These are phyloP conservation scores for Zygoascus bituminiphila DNA, from an alignment of 805 yeast genomes.

Conservation along the genomic window DNA sequence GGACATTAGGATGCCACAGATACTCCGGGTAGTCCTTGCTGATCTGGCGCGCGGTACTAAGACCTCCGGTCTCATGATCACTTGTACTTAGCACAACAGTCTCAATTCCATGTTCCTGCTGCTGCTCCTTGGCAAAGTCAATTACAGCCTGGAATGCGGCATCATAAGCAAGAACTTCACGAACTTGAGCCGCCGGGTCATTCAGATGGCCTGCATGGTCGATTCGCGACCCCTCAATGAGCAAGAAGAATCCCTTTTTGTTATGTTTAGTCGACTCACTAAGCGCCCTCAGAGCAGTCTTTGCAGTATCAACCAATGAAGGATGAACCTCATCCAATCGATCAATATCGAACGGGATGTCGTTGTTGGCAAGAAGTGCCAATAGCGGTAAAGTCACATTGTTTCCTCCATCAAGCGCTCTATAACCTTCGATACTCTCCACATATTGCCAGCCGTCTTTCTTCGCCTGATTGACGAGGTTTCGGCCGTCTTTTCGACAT, in stretches of 20 bases:
- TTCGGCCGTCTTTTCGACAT: slow-evolving; percentile 61
- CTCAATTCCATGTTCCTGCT: slow-evolving; percentile 43
- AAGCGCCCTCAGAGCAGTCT: slow-evolving; percentile 64
- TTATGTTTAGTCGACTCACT: slow-evolving; percentile 52
- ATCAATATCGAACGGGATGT: slow-evolving; percentile 82
- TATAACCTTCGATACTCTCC: slow-evolving; percentile 52
- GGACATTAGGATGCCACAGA: slow-evolving; percentile 75
- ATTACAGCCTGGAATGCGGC: slow-evolving; percentile 68
- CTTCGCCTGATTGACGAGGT: slow-evolving; percentile 59
- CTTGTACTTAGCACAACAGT: slow-evolving; percentile 76
- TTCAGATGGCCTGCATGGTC: slow-evolving; percentile 94
- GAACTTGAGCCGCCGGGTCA: slow-evolving; percentile 90
- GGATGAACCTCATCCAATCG: slow-evolving; percentile 56
- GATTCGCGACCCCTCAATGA: slow-evolving; percentile 88
- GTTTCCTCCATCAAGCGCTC: slow-evolving; percentile 45
- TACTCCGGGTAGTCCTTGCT: slow-evolving; percentile 69
- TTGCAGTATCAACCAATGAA: slow-evolving; percentile 68
- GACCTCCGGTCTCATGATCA: slow-evolving; percentile 95
- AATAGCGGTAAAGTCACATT: slow-evolving; percentile 69
- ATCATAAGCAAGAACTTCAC: slow-evolving; percentile 84
- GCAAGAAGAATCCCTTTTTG: slow-evolving; percentile 75
- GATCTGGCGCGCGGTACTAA: slow-evolving; percentile 78
- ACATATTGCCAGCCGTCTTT: slow-evolving; percentile 57
- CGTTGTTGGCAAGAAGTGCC: slow-evolving; percentile 64
- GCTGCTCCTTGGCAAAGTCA: slow-evolving; percentile 53